Conservation (phyloP, 352 stramenopile genomes). For the Phytophthora sojae region DNA sequence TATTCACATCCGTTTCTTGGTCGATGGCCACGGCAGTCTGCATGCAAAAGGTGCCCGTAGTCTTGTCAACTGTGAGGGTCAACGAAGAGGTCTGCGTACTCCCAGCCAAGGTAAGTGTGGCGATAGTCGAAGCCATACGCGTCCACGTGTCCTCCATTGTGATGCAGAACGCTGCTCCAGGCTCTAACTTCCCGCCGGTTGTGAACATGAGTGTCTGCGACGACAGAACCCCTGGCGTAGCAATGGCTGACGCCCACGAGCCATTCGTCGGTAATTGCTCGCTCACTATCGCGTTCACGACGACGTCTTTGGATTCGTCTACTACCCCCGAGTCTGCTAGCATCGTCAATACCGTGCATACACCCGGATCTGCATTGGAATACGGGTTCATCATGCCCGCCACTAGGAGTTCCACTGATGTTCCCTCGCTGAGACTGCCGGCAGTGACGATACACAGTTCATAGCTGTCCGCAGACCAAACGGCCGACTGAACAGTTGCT, state of each 20-base stretch:
- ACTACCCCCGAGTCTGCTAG: constrained; percentile 57
- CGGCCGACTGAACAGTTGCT: constrained; percentile 36
- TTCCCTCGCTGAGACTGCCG: constrained; percentile 49
- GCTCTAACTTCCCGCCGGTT: constrained; percentile 54
- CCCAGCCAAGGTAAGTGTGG: constrained; percentile 24
- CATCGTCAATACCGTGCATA: constrained; percentile 42
- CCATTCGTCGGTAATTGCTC: constrained; percentile 33
- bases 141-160: constrained; percentile 44
- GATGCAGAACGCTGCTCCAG: constrained; percentile 50
- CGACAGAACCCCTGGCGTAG: constrained; percentile 59
- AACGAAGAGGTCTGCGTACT: constrained; percentile 11
- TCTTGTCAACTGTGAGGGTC: constrained; percentile 20
- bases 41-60: constrained; percentile 39
- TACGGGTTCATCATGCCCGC: constrained; percentile 68
- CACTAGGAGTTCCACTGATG: constrained; percentile 47
- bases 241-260: constrained; percentile 45
- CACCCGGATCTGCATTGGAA: constrained; percentile 17
- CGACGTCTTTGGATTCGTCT: constrained; percentile 51
- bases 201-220: constrained; percentile 50
- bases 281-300: constrained; percentile 52
- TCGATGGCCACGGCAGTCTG: constrained; percentile 30
- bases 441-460: constrained; percentile 47
- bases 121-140: constrained; percentile 39
- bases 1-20: constrained; percentile 46
- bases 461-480: constrained; percentile 38